These are phyloP conservation scores for Fragaria vesca DNA, from an alignment of 306 rosid genomes.

Conservation along the genomic window DNA sequence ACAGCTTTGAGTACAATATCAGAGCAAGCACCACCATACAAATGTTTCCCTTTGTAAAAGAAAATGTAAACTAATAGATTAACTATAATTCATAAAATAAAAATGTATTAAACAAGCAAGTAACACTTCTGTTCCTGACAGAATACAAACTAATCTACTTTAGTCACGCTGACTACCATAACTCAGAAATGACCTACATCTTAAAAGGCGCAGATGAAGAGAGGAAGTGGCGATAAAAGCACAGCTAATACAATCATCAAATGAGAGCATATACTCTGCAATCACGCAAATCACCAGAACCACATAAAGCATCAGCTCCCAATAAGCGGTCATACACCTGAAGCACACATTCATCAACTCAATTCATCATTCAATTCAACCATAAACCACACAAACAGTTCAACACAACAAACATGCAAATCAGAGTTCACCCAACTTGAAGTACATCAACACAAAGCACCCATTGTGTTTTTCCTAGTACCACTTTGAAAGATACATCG, in stretches of 20 bases:
- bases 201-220: conserved; percentile 42
- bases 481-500: background rate
- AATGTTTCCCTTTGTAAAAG: background rate
- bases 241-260: conserved; percentile 81
- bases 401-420: conserved; percentile 32
- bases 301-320: conserved; percentile 96
- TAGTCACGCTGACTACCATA: conserved; percentile 21
- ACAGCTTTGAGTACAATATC: background rate
- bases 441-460: background rate
- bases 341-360: conserved; percentile 88
- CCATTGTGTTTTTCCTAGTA: background rate
- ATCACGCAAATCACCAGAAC: conserved; percentile 94
- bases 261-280: conserved; percentile 86
- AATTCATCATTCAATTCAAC: conserved; percentile 58
- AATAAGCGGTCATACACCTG: conserved; percentile 86
- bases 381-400: conserved; percentile 31
- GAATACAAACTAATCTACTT: conserved; percentile 31
- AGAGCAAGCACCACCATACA: background rate
- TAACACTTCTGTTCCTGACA: conserved; percentile 20
- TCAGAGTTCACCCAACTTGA: conserved; percentile 16
- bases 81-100: conserved; percentile 15
- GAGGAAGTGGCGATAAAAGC: conserved; percentile 58
- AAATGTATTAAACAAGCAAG: background rate
- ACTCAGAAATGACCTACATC: conserved; percentile 31
- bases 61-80: background rate